Conservation (phyloP, 352 stramenopile genomes). For the Phytopythium montanum region DNA sequence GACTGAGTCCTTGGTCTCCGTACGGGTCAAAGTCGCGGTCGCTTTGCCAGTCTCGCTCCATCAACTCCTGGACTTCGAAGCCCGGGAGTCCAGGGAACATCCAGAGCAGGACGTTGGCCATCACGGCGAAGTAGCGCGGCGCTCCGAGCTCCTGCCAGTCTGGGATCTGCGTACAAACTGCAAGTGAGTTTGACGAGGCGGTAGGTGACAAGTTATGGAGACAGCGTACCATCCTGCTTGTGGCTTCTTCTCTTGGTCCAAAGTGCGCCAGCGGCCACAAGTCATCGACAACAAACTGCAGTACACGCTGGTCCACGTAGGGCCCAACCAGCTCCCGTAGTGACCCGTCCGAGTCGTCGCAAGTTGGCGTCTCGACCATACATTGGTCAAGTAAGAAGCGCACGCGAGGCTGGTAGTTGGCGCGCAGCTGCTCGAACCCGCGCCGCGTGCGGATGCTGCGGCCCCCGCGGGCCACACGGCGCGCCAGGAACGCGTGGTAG, state of each 20-base stretch:
- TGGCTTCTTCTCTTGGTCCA: slow-evolving; percentile 9
- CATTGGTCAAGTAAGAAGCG: slow-evolving; percentile 12
- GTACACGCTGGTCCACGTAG: slow-evolving; percentile 39
- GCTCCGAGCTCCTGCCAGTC: slow-evolving; percentile 35
- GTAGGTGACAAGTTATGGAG: too few relatives aligned
- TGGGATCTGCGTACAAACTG: slow-evolving; percentile 13
- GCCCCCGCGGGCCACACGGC: slow-evolving; percentile 16
- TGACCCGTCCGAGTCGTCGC: not conserved
- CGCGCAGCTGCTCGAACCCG: slow-evolving; percentile 22
- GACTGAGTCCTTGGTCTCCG: slow-evolving; percentile 30
- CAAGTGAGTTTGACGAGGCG: too few relatives aligned
- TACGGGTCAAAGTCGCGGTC: slow-evolving; percentile 51
- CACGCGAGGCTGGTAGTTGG: slow-evolving; percentile 29
- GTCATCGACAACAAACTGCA: slow-evolving; percentile 30
- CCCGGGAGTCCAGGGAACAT: slow-evolving; percentile 42
- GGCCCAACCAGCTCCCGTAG: slow-evolving; percentile 21
- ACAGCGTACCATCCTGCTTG: slow-evolving; percentile 2
- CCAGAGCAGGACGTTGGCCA: slow-evolving; percentile 42
- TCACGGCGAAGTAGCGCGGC: slow-evolving; percentile 47
- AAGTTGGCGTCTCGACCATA: not conserved
- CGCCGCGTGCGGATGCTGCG: slow-evolving; percentile 23
- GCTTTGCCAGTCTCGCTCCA: slow-evolving; percentile 38
- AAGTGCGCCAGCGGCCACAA: slow-evolving; percentile 52
- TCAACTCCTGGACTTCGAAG: slow-evolving; percentile 36
- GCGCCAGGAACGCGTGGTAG: slow-evolving; percentile 15